Conservation (phyloP, 2,329 filamentous ascomycete genomes). For the Paecilomyces formosus region DNA sequence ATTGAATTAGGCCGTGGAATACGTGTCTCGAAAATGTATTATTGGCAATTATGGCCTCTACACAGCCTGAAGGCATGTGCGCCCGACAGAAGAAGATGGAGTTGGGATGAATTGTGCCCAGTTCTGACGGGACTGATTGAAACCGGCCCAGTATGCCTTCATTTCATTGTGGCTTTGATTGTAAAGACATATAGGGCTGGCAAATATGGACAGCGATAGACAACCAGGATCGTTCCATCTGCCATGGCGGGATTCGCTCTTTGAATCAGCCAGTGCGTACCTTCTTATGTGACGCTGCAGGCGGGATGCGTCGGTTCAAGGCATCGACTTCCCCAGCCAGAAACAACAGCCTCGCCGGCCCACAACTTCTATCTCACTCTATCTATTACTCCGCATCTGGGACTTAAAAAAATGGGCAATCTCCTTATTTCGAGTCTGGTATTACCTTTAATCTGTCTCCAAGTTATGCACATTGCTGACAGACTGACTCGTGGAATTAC, state of each 20-base stretch:
- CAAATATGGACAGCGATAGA: background rate
- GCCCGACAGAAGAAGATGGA: background rate
- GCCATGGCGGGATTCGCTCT: background rate
- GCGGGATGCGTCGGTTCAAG: background rate
- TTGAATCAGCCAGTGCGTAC: background rate
- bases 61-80: background rate
- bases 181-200: background rate
- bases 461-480: background rate
- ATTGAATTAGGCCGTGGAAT: background rate
- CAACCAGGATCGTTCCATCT: background rate
- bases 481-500: background rate
- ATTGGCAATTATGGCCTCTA: background rate
- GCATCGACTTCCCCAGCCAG: background rate
- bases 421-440: background rate
- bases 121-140: background rate
- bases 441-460: background rate
- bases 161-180: background rate
- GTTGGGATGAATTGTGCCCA: background rate
- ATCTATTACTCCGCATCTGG: background rate
- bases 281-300: background rate
- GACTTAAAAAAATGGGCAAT: background rate
- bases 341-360: background rate
- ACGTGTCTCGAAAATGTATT: background rate
- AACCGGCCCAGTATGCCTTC: background rate
- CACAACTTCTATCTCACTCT: background rate